Percentiles rank a stretch among this genome's conserved stretches.
Conservation (phyloP, 331 rosid genomes). For the Arachis monticola region DNA sequence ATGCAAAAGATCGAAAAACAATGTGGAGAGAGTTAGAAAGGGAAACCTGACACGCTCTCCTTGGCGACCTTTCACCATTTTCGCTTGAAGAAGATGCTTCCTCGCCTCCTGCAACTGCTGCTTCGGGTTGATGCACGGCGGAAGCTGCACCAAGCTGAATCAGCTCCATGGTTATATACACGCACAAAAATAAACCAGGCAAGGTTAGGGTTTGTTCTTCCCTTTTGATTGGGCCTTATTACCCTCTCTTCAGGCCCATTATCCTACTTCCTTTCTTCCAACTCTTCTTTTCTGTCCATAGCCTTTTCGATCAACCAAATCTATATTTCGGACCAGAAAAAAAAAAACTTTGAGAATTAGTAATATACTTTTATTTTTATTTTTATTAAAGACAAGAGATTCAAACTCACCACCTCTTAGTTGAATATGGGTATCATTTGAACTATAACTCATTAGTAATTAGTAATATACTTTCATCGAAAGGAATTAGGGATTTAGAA, state of each 20-base stretch:
- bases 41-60: constrained; percentile 90
- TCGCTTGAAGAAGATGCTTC: constrained; percentile 17
- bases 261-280: neutral
- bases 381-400: too few species aligned
- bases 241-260: neutral
- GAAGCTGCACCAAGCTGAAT: neutral
- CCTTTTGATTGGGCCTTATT: neutral
- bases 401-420: too few species aligned
- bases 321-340: neutral
- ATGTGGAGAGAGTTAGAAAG: neutral
- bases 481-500: too few species aligned
- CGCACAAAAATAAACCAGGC: neutral
- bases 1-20: neutral
- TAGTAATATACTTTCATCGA: too few species aligned
- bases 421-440: too few species aligned
- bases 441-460: too few species aligned
- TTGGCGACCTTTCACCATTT: constrained; percentile 87
- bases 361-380: too few species aligned
- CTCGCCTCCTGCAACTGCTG: neutral
- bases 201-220: neutral
- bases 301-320: neutral
- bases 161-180: neutral
- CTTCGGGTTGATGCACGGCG: neutral
- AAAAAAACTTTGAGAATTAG: too few species aligned
- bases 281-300: neutral